Evolutionary conservation across 2,329 filamentous ascomycete species (phyloP), one percentile per base, ranked within the genome.

Genomic region (Beauveria brongniartii): DNA sequence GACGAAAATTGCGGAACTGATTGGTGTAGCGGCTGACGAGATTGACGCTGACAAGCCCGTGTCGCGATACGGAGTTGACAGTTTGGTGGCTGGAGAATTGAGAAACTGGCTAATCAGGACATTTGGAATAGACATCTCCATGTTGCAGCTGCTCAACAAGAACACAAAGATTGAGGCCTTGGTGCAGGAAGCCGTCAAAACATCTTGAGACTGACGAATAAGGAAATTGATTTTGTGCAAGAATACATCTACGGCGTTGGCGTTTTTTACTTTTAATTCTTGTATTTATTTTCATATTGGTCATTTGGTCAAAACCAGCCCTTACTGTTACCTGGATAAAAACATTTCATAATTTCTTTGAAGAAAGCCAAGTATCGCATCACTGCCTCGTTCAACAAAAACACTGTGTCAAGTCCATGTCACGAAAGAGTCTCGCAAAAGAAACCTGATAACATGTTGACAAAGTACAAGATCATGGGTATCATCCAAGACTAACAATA

Each of bases 71-170:
- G 59, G 59, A 5, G 22, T 61, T 7, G 52, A 55, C 30, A 61
- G 59, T 55, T 37, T 61, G 14, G n/a, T 61, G 6, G 59, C 59
- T 5, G 59, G 47, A 18, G 59, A 61, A 43, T 20, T 61, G 5
- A 52, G 59, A 8, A 34, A 44, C 24, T 61, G 59, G 59, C 48
- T 66, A 3, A 30, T 52, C 18, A 37, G 26, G 18, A 37, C 48
- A 34, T 52, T 52, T 14, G 48, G 48, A n/a, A 18, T 48, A 6
- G 14, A 48, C 2, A 7, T 48, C 28, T 18, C 24, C 2, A 48
- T 48, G 24, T 3, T 48, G 14, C 46, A 48, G 46, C 7, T 28
- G 24, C 46, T 48, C 1, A 48, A 28, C 24, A 48, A 48, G 46
- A 28, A 24, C 16, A 48, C 14, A 48, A 48, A 48, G 24, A 48